A percentile compares a stretch with the other conserved stretches of the same genome.
These are phyloP conservation scores for Aspergillus cejpii DNA, from an alignment of 2,329 filamentous ascomycete genomes.

Conservation along the genomic window DNA sequence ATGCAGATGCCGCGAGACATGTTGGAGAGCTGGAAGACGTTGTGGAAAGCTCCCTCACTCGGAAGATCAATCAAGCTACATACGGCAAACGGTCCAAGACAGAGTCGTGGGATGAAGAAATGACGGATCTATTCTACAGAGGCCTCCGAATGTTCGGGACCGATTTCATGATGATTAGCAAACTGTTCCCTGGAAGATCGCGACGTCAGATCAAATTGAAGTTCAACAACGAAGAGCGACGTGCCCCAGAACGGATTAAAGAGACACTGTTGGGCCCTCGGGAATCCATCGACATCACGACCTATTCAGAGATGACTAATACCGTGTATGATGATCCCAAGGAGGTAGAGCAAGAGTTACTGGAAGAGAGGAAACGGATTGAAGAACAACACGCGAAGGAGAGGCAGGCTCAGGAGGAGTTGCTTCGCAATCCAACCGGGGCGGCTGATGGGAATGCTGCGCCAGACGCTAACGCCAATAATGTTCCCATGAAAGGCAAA, in stretches of 20 bases:
- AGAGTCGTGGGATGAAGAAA: conserved; percentile 51
- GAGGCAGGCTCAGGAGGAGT: conserved; percentile 40
- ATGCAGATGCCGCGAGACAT: conserved; percentile 46
- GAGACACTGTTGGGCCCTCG: conserved; percentile 44
- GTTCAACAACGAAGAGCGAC: conserved; percentile 55
- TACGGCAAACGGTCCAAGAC: conserved; percentile 47
- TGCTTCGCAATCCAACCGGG: conserved; percentile 39
- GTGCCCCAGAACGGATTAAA: conserved; percentile 49
- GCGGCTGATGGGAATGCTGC: conserved; percentile 23
- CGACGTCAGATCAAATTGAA: conserved; percentile 59
- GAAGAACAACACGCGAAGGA: conserved; percentile 44
- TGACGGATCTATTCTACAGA: conserved; percentile 57
- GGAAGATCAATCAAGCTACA: conserved; percentile 42
- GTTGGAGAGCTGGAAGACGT: conserved; percentile 43
- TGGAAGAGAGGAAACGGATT: conserved; percentile 42
- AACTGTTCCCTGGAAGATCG: conserved; percentile 54
- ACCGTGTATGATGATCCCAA: conserved; percentile 39
- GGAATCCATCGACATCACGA: conserved; percentile 39
- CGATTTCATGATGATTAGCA: conserved; percentile 58
- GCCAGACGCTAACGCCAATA: conserved; percentile 23
- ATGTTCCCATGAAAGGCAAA: conserved; percentile 24
- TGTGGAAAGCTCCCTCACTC: conserved; percentile 42
- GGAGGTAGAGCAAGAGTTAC: conserved; percentile 36
- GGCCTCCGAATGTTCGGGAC: conserved; percentile 58
- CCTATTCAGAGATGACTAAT: conserved; percentile 44